These are phyloP conservation scores for Aquilaria malaccensis DNA, from an alignment of 345 rosid species.

Conservation along the genomic window DNA sequence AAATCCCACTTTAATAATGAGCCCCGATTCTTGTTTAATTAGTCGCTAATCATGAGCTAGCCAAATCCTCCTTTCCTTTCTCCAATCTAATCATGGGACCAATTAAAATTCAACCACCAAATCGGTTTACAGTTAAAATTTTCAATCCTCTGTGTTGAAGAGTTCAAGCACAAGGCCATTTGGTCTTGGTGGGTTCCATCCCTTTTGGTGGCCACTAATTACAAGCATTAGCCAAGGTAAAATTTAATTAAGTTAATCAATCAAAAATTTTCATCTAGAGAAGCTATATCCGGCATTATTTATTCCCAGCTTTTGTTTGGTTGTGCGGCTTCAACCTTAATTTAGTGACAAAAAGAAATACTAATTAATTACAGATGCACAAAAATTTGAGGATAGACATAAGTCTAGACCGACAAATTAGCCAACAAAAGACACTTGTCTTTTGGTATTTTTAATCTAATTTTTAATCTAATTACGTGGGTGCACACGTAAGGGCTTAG, in stretches of 20 bases:
- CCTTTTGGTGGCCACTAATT: neutral
- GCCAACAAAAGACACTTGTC: conserved; percentile 49
- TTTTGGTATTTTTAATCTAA: conserved; percentile 17
- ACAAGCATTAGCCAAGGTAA: neutral
- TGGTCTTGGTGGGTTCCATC: neutral
- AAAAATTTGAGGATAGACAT: neutral
- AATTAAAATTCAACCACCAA: conserved; percentile 11
- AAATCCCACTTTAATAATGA: too few relatives aligned
- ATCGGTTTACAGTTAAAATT: conserved; percentile 10
- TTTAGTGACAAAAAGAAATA: conserved; percentile 6
- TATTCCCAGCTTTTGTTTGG: neutral
- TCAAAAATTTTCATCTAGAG: conserved; percentile 9
- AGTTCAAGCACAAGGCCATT: neutral
- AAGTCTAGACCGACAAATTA: conserved; percentile 47
- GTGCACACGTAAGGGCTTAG: conserved; percentile 40
- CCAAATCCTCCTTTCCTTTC: too few relatives aligned
- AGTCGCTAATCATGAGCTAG: too few relatives aligned
- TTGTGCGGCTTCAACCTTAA: conserved; percentile 10
- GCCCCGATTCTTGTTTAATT: too few relatives aligned
- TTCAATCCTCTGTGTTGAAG: neutral
- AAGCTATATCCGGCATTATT: neutral
- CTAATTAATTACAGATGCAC: conserved; percentile 13
- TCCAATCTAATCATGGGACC: neutral
- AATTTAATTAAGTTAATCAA: neutral
- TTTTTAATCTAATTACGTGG: conserved; percentile 29